Conservation (phyloP, 371 early-diverging fungal species). For the Lichtheimia hyalospora region DNA sequence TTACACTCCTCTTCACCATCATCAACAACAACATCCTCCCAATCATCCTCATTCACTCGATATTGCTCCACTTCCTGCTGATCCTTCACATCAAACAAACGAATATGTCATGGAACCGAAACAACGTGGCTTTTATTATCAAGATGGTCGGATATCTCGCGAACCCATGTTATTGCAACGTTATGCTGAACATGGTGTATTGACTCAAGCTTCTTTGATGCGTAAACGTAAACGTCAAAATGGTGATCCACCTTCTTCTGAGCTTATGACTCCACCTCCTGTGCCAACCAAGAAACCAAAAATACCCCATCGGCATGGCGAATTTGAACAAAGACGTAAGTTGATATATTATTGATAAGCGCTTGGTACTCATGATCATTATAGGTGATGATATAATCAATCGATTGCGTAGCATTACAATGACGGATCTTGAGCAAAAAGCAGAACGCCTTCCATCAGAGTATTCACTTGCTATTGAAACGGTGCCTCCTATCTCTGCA, state of each 20-base stretch:
- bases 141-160: constrained; percentile 41
- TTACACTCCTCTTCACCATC: not conserved
- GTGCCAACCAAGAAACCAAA: constrained; percentile 40
- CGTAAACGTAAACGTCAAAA: constrained; percentile 41
- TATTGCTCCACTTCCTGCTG: not conserved
- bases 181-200: constrained; percentile 47
- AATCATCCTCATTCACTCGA: not conserved
- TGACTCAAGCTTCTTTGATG: constrained; percentile 45
- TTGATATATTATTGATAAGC: not conserved
- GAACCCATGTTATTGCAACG: constrained; percentile 41
- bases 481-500: constrained; percentile 2
- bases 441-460: constrained; percentile 29
- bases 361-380: not conserved
- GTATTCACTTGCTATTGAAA: constrained; percentile 38
- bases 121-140: constrained; percentile 48
- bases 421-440: constrained; percentile 44
- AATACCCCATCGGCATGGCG: constrained; percentile 52
- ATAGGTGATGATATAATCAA: constrained; percentile 48
- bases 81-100: not conserved
- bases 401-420: constrained; percentile 38
- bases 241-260: constrained; percentile 25
- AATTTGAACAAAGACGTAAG: constrained; percentile 53
- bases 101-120: constrained; percentile 38
- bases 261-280: constrained; percentile 21
- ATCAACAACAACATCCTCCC: not conserved